A percentile compares a stretch with the other conserved stretches of the same genome.
Conservation (phyloP, 805 yeast genomes). For the Saccharomycopsis sp. region DNA sequence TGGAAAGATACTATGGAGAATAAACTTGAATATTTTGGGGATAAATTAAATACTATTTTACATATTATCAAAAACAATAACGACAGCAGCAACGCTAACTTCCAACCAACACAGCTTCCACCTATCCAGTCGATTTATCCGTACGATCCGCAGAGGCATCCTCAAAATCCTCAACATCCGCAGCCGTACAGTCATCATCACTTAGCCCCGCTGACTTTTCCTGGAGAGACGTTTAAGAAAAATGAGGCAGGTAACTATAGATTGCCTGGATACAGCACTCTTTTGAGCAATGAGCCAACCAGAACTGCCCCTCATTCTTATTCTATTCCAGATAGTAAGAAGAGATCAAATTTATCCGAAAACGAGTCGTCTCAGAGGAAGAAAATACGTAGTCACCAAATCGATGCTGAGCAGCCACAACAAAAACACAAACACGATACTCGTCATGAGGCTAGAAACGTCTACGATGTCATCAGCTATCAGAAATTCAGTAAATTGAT, state of each 20-base stretch:
- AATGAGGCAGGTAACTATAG: neutral
- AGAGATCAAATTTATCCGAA: neutral
- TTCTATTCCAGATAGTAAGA: neutral
- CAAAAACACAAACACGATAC: neutral
- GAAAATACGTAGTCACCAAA: neutral
- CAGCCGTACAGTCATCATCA: neutral
- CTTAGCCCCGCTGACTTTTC: neutral
- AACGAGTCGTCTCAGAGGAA: neutral
- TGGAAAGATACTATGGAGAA: slow-evolving; percentile 36
- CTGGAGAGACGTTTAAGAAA: neutral
- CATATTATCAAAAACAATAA: slow-evolving; percentile 28
- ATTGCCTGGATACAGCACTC: neutral
- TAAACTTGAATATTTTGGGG: slow-evolving; percentile 34
- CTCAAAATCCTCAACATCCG: too few relatives aligned
- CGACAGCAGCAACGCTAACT: slow-evolving; percentile 1
- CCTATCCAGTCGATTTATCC: neutral
- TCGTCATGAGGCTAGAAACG: neutral
- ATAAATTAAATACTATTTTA: slow-evolving; percentile 34
- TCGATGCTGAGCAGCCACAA: slow-evolving; percentile 28
- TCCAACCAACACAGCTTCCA: neutral
- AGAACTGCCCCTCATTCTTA: neutral
- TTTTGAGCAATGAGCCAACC: neutral
- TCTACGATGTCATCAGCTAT: neutral
- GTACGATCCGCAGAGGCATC: neutral
- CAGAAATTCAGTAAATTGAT: slow-evolving; percentile 35